Conservation (phyloP, 1,139 yeast genomes). For the Protomyces macrosporus region DNA sequence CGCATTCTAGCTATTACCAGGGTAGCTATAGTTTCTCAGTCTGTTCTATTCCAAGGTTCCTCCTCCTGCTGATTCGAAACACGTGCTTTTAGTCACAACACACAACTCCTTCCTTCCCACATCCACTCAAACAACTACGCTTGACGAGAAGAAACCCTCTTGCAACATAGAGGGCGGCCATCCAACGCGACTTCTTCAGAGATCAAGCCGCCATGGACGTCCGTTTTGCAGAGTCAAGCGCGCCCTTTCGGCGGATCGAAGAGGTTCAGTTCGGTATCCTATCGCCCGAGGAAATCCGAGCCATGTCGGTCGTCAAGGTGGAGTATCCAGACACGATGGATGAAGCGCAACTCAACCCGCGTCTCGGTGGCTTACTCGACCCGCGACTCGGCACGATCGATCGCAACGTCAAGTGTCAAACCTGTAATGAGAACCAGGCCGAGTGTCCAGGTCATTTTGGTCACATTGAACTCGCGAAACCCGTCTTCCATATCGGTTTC, state of each 20-base stretch:
- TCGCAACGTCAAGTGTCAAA: constrained; percentile 94
- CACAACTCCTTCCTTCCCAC: not conserved
- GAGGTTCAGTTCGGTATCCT: constrained; percentile 92
- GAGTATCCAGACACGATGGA: constrained; percentile 96
- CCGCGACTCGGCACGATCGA: constrained; percentile 97
- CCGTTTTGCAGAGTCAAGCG: constrained; percentile 24
- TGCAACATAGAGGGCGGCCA: no score
- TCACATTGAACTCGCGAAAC: constrained; percentile 95
- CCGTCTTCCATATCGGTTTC: constrained; percentile 89
- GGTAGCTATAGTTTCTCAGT: no score
- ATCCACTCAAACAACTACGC: not conserved
- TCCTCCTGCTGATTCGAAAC: no score
- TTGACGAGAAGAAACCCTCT: no score
- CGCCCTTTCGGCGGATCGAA: constrained; percentile 27
- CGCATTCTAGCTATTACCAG: no score
- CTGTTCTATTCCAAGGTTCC: no score
- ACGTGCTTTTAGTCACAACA: not conserved
- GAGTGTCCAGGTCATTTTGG: constrained; percentile 99
- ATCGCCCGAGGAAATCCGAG: constrained; percentile 89
- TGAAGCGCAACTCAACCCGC: constrained; percentile 87
- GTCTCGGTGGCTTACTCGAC: constrained; percentile 95
- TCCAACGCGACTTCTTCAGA: not conserved
- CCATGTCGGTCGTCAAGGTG: constrained; percentile 26
- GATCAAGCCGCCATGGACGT: constrained; percentile 5
- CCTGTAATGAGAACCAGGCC: constrained; percentile 98